A percentile compares a stretch with the other conserved stretches of the same genome.
phyloP scores from a whole-genome alignment of 2,329 filamentous ascomycete genomes.

The Cytospora chrysosperma region DNA sequence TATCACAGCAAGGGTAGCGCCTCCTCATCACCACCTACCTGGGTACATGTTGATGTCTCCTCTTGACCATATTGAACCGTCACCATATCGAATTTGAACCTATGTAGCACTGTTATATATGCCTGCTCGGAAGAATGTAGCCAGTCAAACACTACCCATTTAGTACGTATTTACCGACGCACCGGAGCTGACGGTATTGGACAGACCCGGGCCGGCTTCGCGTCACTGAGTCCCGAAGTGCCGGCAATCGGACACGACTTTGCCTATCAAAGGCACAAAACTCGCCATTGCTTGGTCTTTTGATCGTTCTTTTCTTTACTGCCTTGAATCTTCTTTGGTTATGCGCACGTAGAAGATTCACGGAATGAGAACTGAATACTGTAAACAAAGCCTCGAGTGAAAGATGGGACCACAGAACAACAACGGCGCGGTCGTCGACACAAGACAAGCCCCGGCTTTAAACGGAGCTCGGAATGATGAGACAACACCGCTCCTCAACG shows the following conservation, averaged over 20 bases:
- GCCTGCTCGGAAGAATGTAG: no score
- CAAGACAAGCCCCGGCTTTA: slow-evolving; percentile 13
- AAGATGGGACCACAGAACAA: slow-evolving; percentile 11
- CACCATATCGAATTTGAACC: not conserved
- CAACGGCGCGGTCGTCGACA: slow-evolving; percentile 15
- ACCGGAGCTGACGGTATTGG: not conserved
- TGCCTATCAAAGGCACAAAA: not conserved
- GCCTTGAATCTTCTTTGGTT: not conserved
- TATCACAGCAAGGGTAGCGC: no score
- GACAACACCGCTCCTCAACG: slow-evolving; percentile 25
- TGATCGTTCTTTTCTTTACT: not conserved
- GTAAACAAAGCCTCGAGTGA: not conserved
- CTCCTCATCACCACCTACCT: no score
- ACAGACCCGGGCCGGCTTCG: not conserved
- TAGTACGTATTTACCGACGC: no score
- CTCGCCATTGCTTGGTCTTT: not conserved
- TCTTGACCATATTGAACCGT: no score
- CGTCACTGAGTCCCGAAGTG: not conserved
- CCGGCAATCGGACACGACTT: not conserved
- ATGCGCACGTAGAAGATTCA: not conserved
- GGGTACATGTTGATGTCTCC: no score
- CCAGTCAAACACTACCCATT: no score
- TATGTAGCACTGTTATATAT: no score
- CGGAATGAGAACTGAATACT: not conserved
- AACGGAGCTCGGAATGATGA: slow-evolving; percentile 14